Evolutionary conservation across 2,329 filamentous ascomycete species (phyloP).

Genomic region (Fusarium sp.): DNA sequence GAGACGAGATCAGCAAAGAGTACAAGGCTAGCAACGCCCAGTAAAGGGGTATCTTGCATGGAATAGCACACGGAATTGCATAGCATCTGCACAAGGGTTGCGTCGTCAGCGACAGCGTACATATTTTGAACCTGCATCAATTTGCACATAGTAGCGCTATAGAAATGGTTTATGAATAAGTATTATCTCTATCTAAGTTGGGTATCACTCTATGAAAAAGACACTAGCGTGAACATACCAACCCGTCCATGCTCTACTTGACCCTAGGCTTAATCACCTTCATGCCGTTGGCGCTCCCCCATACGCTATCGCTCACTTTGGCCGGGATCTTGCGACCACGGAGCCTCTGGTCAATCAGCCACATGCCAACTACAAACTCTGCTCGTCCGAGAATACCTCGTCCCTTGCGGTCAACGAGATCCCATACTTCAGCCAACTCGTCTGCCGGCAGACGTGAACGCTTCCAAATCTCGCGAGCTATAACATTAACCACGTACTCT

Average conservation of each 20-base stretch:
- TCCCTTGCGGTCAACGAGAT: slow-evolving; percentile 72
- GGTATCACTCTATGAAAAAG: slow-evolving; percentile 44
- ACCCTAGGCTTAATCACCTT: slow-evolving; percentile 51
- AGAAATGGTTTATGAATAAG: slow-evolving; percentile 1
- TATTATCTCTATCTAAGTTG: slow-evolving; percentile 34
- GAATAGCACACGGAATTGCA: neutral
- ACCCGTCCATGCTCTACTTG: slow-evolving; percentile 25
- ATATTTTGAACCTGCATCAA: neutral
- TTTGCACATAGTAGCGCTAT: neutral
- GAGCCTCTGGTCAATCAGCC: slow-evolving; percentile 85
- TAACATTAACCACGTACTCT: slow-evolving; percentile 73
- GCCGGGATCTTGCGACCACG: slow-evolving; percentile 81
- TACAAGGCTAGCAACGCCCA: slow-evolving; percentile 30
- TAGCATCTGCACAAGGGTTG: neutral
- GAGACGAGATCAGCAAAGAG: slow-evolving; percentile 37
- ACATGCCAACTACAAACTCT: slow-evolving; percentile 86
- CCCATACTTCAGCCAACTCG: slow-evolving; percentile 82
- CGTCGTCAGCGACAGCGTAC: neutral
- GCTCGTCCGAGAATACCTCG: slow-evolving; percentile 70
- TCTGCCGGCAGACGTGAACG: slow-evolving; percentile 75
- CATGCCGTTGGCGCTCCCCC: slow-evolving; percentile 73
- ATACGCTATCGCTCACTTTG: slow-evolving; percentile 79
- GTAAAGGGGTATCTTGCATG: neutral
- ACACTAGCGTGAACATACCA: slow-evolving; percentile 10
- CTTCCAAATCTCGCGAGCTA: slow-evolving; percentile 81